Evolutionary conservation across 495 filamentous ascomycete species (phyloP).

Genomic region (Lasiosphaeriaceae sp.): DNA sequence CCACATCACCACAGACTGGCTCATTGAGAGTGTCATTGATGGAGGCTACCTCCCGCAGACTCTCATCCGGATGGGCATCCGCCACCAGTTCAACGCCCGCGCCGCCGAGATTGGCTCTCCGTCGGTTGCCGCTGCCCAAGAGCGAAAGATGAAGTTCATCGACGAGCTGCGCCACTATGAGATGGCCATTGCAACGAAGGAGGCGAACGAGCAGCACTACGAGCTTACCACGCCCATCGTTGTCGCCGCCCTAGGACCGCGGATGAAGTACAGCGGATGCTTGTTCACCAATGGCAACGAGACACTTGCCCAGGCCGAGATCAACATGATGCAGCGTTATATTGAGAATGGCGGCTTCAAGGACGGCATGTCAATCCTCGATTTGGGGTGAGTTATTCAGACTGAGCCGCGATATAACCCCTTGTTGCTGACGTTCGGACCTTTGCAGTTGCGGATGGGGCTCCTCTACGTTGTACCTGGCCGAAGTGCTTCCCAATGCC

Average conservation of each 20-base stretch:
- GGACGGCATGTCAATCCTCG: slow-evolving; percentile 58
- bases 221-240: slow-evolving; percentile 61
- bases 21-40: slow-evolving; percentile 43
- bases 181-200: slow-evolving; percentile 58
- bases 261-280: slow-evolving; percentile 62
- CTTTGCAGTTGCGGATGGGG: slow-evolving; percentile 61
- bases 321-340: slow-evolving; percentile 60
- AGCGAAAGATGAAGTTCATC: slow-evolving; percentile 56
- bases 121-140: slow-evolving; percentile 42
- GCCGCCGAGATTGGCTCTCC: slow-evolving; percentile 42
- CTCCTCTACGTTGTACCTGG: slow-evolving; percentile 57
- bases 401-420: not conserved
- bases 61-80: slow-evolving; percentile 54
- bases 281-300: slow-evolving; percentile 54
- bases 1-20: not conserved
- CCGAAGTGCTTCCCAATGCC: slow-evolving; percentile 54
- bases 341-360: slow-evolving; percentile 50
- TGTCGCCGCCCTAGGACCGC: slow-evolving; percentile 50
- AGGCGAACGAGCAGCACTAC: slow-evolving; percentile 64
- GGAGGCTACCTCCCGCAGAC: slow-evolving; percentile 56
- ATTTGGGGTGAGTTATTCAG: slow-evolving; percentile 53
- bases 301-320: slow-evolving; percentile 58
- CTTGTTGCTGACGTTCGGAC: slow-evolving; percentile 8
- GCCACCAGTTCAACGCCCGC: slow-evolving; percentile 51
- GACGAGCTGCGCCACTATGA: slow-evolving; percentile 47